phyloP scores from a whole-genome alignment of 805 yeast genomes.

The Yueomyces sp. region DNA sequence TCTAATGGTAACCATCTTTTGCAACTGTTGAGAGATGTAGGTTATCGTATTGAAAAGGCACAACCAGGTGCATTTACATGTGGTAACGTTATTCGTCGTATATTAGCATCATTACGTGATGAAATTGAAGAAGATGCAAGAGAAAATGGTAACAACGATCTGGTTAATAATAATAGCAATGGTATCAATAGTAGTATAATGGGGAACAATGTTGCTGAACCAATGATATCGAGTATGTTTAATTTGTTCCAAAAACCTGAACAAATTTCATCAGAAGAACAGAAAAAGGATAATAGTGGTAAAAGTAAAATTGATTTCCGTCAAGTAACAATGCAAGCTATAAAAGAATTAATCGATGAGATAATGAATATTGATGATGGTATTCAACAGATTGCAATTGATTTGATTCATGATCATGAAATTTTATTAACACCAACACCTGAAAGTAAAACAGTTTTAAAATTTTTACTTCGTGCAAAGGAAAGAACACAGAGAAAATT shows the following conservation, averaged over 20 bases:
- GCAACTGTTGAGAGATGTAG: constrained; percentile 57
- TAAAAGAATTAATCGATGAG: constrained; percentile 85
- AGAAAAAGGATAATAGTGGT: constrained; percentile 12
- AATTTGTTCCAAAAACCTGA: constrained; percentile 52
- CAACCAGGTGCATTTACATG: constrained; percentile 82
- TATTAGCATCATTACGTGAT: constrained; percentile 75
- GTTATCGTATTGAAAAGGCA: constrained; percentile 55
- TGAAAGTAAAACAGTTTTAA: constrained; percentile 74
- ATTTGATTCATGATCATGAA: constrained; percentile 87
- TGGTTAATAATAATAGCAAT: constrained; percentile 4
- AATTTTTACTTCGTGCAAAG: constrained; percentile 75
- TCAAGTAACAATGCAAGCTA: constrained; percentile 81
- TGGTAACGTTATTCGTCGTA: constrained; percentile 86
- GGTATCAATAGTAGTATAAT: constrained; percentile 3
- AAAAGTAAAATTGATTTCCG: constrained; percentile 45
- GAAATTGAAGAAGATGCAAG: constrained; percentile 48
- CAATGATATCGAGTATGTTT: constrained; percentile 77
- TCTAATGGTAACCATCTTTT: constrained; percentile 60
- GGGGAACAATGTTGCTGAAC: constrained; percentile 20
- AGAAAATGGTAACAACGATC: constrained; percentile 2
- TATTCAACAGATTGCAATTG: constrained; percentile 80
- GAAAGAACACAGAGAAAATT: constrained; percentile 65
- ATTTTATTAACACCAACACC: constrained; percentile 85
- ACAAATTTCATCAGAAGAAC: constrained; percentile 5
- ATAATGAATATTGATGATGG: constrained; percentile 81